phyloP scores from a whole-genome alignment of 2,329 filamentous ascomycete species.

The Penicillium glabrum region DNA sequence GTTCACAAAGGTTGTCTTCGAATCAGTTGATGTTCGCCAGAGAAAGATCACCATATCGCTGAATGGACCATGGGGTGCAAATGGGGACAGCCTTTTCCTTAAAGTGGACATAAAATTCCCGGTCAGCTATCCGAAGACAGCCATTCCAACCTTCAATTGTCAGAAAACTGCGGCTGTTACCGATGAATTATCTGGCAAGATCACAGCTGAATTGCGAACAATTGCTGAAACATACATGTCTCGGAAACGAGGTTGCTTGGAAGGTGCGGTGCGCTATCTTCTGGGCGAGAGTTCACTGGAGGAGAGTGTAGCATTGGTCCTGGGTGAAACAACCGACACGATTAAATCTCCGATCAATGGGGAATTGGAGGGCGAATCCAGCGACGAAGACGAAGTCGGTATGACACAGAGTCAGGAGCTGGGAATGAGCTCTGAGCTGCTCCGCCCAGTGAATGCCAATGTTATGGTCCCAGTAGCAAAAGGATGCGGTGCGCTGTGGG shows the following conservation, averaged over 20 bases:
- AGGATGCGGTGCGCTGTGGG: slow-evolving; percentile 59
- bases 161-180: slow-evolving; percentile 60
- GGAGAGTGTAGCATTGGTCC: slow-evolving; percentile 54
- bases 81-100: slow-evolving; percentile 54
- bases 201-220: slow-evolving; percentile 53
- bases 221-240: slow-evolving; percentile 57
- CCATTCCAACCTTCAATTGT: slow-evolving; percentile 53
- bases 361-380: slow-evolving; percentile 67
- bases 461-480: slow-evolving; percentile 64
- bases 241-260: slow-evolving; percentile 57
- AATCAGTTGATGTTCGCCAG: slow-evolving; percentile 57
- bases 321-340: slow-evolving; percentile 58
- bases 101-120: slow-evolving; percentile 61
- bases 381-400: slow-evolving; percentile 69
- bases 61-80: slow-evolving; percentile 60
- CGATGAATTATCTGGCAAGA: slow-evolving; percentile 49
- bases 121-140: slow-evolving; percentile 52
- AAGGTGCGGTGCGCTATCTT: slow-evolving; percentile 61
- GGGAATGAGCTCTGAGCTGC: slow-evolving; percentile 52
- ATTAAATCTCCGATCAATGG: slow-evolving; percentile 44
- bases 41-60: slow-evolving; percentile 57
- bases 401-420: slow-evolving; percentile 45
- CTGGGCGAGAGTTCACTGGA: slow-evolving; percentile 60
- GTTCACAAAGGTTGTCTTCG: slow-evolving; percentile 61
- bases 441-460: slow-evolving; percentile 59